These are phyloP conservation scores for Rhizopus delemar DNA, from an alignment of 371 early-diverging fungal genomes.

Conservation along the genomic window DNA sequence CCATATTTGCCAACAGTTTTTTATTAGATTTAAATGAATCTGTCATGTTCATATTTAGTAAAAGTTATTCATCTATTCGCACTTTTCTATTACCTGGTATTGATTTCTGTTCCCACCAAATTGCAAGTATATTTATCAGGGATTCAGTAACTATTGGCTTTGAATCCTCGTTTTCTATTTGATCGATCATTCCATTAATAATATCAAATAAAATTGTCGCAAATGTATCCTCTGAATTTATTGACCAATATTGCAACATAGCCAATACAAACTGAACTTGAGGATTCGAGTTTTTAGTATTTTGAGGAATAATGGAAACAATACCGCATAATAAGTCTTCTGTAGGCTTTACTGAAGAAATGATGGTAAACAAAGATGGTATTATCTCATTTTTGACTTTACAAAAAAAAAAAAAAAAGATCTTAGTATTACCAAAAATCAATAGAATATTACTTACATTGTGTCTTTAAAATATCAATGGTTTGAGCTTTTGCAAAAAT, in stretches of 20 bases:
- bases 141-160: not conserved
- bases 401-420: not conserved
- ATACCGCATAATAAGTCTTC: constrained; percentile 19
- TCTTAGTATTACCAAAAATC: not conserved
- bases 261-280: constrained; percentile 17
- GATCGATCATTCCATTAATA: constrained; percentile 2
- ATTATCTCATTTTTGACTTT: constrained; percentile 23
- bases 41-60: not conserved
- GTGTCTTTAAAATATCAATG: constrained; percentile 16
- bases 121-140: constrained; percentile 1
- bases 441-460: constrained; percentile 20
- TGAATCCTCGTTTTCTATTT: constrained; percentile 10
- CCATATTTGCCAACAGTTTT: constrained; percentile 4
- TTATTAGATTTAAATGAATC: constrained; percentile 23
- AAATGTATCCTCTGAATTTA: not conserved
- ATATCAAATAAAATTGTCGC: constrained; percentile 7
- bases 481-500: constrained; percentile 23
- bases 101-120: constrained; percentile 19
- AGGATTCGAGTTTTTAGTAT: not conserved
- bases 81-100: constrained; percentile 11
- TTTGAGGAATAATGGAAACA: constrained; percentile 14
- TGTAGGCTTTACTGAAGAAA: constrained; percentile 26
- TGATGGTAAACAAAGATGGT: constrained; percentile 25
- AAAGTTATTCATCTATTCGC: not conserved
- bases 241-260: constrained; percentile 22